Evolutionary conservation across 495 filamentous ascomycete species (phyloP).

Genomic region (Neurospora intermedia): DNA sequence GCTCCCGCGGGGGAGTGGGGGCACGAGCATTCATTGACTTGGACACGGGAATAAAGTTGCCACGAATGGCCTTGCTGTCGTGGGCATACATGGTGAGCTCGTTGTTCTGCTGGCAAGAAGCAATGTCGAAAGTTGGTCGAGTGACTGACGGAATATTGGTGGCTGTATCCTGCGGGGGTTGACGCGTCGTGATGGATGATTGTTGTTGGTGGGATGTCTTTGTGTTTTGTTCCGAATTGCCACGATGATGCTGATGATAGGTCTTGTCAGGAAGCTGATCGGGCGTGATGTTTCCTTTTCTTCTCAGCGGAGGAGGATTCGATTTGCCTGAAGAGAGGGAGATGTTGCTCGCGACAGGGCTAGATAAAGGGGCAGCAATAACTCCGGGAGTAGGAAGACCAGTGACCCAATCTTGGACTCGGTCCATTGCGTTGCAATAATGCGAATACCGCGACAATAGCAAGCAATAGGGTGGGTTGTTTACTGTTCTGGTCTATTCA

Average conservation of each 20-base stretch:
- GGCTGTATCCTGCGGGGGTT: neutral
- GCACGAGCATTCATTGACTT: neutral
- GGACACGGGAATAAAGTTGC: constrained; percentile 18
- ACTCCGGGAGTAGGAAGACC: neutral
- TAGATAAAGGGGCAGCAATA: neutral
- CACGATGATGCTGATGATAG: neutral
- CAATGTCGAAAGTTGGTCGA: neutral
- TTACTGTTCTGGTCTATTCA: neutral
- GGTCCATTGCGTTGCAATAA: neutral
- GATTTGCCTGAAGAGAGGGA: neutral
- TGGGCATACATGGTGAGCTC: neutral
- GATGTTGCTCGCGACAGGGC: neutral
- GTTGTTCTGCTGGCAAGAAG: neutral
- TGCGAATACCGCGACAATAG: neutral
- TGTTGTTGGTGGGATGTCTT: neutral
- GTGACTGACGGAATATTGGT: neutral
- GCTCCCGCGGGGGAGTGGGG: too few relatives aligned
- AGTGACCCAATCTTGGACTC: neutral
- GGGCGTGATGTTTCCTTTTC: neutral
- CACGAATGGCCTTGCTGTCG: constrained; percentile 10
- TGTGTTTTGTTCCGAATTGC: neutral
- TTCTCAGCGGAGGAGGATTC: neutral
- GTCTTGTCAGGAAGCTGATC: neutral
- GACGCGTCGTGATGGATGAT: neutral
- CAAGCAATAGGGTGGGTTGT: neutral